Conservation (phyloP, 768 basidiomycete species). For the Roridomyces roridus region DNA sequence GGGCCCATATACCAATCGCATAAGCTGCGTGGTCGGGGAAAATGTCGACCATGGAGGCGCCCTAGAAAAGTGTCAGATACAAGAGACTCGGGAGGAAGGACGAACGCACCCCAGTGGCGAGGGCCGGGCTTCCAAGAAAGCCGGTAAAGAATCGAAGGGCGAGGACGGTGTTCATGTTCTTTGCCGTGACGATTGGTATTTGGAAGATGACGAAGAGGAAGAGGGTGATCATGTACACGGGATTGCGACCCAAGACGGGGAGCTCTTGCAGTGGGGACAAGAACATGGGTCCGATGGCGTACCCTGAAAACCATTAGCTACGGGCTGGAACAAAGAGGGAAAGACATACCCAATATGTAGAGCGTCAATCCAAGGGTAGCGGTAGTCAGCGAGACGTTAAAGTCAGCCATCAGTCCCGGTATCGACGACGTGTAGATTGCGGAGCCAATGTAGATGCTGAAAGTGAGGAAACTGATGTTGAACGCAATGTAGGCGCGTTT, state of each 20-base stretch:
- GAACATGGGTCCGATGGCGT: slow-evolving; percentile 31
- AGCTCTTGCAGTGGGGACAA: slow-evolving; percentile 37
- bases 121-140: slow-evolving; percentile 35
- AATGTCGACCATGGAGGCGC: neutral
- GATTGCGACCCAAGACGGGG: slow-evolving; percentile 36
- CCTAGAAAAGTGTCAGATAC: neutral
- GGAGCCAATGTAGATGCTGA: slow-evolving; percentile 38
- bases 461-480: slow-evolving; percentile 36
- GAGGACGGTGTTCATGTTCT: slow-evolving; percentile 34
- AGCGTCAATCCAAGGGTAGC: slow-evolving; percentile 32
- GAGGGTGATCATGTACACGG: slow-evolving; percentile 36
- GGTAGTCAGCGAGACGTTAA: slow-evolving; percentile 30
- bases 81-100: neutral
- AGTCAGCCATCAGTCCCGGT: slow-evolving; percentile 27
- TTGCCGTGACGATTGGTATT: slow-evolving; percentile 35
- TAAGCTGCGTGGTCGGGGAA: slow-evolving; percentile 2
- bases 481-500: slow-evolving; percentile 34
- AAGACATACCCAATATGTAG: slow-evolving; percentile 29
- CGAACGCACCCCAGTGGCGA: slow-evolving; percentile 31
- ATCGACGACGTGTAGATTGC: slow-evolving; percentile 36
- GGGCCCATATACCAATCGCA: neutral
- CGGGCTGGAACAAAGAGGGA: neutral
- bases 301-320: neutral
- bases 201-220: slow-evolving; percentile 36
- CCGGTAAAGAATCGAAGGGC: slow-evolving; percentile 38